Conservation (phyloP, 2,329 filamentous ascomycete species). For the Ophiostoma australiae region DNA sequence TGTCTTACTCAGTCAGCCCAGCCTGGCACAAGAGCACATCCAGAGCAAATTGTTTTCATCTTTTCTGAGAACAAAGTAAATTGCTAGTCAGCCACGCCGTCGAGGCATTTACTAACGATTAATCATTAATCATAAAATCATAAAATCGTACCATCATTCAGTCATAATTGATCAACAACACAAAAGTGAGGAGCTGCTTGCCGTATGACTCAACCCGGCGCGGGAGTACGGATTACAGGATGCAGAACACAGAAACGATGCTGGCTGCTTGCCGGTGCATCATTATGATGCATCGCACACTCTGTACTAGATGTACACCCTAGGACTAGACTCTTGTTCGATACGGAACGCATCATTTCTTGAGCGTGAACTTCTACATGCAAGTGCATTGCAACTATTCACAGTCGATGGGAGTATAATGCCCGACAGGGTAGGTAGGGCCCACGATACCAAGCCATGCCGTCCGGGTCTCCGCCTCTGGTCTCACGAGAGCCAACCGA, state of each 20-base stretch:
- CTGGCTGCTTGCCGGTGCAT: neutral
- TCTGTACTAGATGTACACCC: neutral
- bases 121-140: neutral
- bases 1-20: too few relatives aligned
- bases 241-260: neutral
- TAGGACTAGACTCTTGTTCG: neutral
- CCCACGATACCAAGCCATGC: neutral
- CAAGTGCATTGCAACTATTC: neutral
- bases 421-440: neutral
- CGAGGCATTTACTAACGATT: neutral
- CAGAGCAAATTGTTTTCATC: neutral
- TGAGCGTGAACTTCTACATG: neutral
- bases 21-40: neutral
- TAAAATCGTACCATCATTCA: neutral
- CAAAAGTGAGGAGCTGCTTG: neutral
- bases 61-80: too few relatives aligned
- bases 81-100: neutral
- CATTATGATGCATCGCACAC: conserved; percentile 1
- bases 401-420: neutral
- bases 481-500: conserved; percentile 6
- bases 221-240: neutral
- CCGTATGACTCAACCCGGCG: conserved; percentile 13
- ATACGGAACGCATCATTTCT: neutral
- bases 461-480: neutral
- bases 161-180: neutral